Evolutionary conservation across 1,284 basidiomycete species (phyloP).

Genomic region (Calocybe gambosa): DNA sequence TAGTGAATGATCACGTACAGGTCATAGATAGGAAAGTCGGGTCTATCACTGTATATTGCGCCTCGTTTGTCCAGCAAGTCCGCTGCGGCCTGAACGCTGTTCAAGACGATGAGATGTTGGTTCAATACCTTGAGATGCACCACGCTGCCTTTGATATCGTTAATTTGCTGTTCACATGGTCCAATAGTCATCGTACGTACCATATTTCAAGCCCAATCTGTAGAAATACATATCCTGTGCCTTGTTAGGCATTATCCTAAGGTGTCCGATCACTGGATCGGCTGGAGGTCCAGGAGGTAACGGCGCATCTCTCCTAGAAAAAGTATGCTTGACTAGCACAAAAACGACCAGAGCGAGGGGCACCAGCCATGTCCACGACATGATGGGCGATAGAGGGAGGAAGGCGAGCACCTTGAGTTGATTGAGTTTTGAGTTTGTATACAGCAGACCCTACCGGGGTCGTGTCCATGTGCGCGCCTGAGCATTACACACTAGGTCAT

Average conservation of each 20-base stretch:
- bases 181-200: background rate
- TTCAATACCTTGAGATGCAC: slow-evolving; percentile 24
- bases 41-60: slow-evolving; percentile 23
- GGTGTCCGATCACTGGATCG: slow-evolving; percentile 6
- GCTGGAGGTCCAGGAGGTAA: slow-evolving; percentile 8
- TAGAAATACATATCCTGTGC: slow-evolving; percentile 9
- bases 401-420: too few species aligned
- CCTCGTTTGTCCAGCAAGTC: slow-evolving; percentile 29
- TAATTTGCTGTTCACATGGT: background rate
- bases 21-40: slow-evolving; percentile 4
- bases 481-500: too few species aligned
- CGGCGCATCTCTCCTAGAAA: background rate
- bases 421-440: too few species aligned
- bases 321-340: background rate
- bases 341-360: too few species aligned
- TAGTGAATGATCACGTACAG: background rate
- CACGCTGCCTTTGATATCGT: slow-evolving; percentile 11
- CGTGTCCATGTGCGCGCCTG: too few species aligned
- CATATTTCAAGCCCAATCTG: slow-evolving; percentile 7
- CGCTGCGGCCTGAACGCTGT: slow-evolving; percentile 21
- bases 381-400: too few species aligned
- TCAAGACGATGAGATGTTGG: slow-evolving; percentile 24
- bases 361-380: too few species aligned
- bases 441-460: too few species aligned
- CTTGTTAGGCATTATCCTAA: slow-evolving; percentile 2